These are phyloP conservation scores for Borovskyia barvae DNA, from an alignment of 208 protist genomes.

Conservation along the genomic window DNA sequence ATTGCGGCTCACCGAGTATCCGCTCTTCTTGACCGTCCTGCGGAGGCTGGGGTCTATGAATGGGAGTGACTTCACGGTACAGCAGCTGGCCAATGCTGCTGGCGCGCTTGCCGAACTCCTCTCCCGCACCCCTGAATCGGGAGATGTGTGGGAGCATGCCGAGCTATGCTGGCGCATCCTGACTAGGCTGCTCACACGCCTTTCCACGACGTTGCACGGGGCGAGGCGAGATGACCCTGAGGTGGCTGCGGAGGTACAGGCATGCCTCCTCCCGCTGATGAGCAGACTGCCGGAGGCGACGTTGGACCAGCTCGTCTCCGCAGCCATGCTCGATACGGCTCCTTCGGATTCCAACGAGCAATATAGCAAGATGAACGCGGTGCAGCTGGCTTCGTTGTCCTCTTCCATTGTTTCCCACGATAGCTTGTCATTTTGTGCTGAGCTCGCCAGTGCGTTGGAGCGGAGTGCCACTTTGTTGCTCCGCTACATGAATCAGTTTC, in stretches of 20 bases:
- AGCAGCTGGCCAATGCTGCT: constrained; percentile 42
- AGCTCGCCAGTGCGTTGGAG: constrained; percentile 15
- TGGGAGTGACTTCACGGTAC: constrained; percentile 5
- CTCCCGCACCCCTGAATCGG: background rate
- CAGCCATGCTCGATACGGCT: no score
- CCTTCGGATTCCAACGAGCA: no score
- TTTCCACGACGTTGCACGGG: constrained; percentile 11
- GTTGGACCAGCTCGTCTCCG: constrained; percentile 17
- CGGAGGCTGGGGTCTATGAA: constrained; percentile 4
- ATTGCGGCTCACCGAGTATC: constrained; percentile 32
- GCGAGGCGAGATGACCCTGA: constrained; percentile 6
- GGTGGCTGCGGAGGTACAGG: background rate
- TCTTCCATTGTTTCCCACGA: no score
- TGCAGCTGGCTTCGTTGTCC: no score
- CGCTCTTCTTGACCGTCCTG: constrained; percentile 27
- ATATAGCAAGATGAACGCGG: no score
- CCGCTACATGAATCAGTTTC: constrained; percentile 25
- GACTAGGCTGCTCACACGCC: background rate
- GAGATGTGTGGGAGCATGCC: constrained; percentile 8
- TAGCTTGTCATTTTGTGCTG: constrained; percentile 2
- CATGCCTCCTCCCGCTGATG: constrained; percentile 20
- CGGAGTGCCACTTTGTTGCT: constrained; percentile 23
- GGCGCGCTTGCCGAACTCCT: constrained; percentile 10
- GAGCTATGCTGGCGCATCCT: constrained; percentile 16
- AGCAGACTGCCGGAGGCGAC: constrained; percentile 19